Conservation (phyloP, 2,329 filamentous ascomycete species). For the Dendrostoma leiphaemia region DNA sequence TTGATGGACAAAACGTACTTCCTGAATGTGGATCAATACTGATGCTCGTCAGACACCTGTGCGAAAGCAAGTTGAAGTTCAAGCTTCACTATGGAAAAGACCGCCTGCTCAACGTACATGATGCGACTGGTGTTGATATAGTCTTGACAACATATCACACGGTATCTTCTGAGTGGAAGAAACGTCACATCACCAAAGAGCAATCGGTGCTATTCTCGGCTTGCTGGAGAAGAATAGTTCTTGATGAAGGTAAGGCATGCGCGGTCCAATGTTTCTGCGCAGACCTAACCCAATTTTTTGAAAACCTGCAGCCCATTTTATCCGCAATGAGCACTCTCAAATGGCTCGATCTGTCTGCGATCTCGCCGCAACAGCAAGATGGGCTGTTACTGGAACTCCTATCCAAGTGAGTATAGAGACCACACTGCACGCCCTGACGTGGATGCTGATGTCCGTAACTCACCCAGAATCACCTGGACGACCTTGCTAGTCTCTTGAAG, state of each 20-base stretch:
- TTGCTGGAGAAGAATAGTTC: slow-evolving; percentile 37
- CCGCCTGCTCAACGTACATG: slow-evolving; percentile 15
- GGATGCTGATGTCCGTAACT: neutral
- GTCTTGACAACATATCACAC: slow-evolving; percentile 43
- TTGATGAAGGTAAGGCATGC: slow-evolving; percentile 35
- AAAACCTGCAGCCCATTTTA: slow-evolving; percentile 35
- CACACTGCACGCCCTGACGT: neutral
- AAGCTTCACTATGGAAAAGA: slow-evolving; percentile 30
- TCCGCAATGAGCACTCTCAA: slow-evolving; percentile 33
- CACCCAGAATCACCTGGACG: slow-evolving; percentile 38
- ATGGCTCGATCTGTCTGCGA: slow-evolving; percentile 37
- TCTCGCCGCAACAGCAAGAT: slow-evolving; percentile 36
- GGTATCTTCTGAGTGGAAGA: slow-evolving; percentile 33
- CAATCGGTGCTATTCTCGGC: slow-evolving; percentile 30
- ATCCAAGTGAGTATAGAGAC: slow-evolving; percentile 28
- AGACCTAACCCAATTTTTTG: neutral
- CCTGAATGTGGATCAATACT: neutral
- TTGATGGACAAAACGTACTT: too few relatives aligned
- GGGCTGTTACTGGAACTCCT: slow-evolving; percentile 48
- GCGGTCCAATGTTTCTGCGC: neutral
- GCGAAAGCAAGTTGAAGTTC: slow-evolving; percentile 21
- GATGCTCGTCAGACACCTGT: slow-evolving; percentile 27
- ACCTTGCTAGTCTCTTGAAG: slow-evolving; percentile 40
- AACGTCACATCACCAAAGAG: neutral
- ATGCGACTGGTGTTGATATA: slow-evolving; percentile 24